A percentile compares a stretch with the other conserved stretches of the same genome.
phyloP scores from a whole-genome alignment of 1,284 basidiomycete genomes.

The Neonothopanus nambi region DNA sequence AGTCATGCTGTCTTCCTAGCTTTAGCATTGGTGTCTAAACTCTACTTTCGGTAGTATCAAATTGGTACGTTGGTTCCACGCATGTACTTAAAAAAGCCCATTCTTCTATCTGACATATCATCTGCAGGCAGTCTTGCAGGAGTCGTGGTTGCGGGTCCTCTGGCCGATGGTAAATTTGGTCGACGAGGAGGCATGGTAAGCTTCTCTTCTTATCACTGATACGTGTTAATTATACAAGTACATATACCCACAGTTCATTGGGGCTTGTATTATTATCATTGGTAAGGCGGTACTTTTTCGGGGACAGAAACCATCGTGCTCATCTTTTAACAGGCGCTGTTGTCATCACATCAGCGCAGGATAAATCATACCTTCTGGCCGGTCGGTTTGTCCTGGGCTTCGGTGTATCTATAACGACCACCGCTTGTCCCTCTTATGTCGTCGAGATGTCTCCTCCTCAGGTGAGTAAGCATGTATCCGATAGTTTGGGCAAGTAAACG shows the following conservation, averaged over 20 bases:
- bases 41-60: constrained; percentile 13
- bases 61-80: constrained; percentile 3
- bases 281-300: constrained; percentile 23
- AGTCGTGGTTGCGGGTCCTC: constrained; percentile 40
- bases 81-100: not conserved
- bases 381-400: constrained; percentile 54
- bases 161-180: constrained; percentile 44
- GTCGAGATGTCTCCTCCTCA: constrained; percentile 62
- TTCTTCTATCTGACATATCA: not conserved
- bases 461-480: constrained; percentile 22
- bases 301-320: not conserved
- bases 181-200: constrained; percentile 54
- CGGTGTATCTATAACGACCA: constrained; percentile 47
- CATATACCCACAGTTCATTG: constrained; percentile 35
- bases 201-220: too few species aligned
- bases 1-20: constrained; percentile 13
- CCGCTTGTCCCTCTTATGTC: constrained; percentile 49
- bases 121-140: constrained; percentile 36
- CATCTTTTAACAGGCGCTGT: constrained; percentile 33
- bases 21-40: not conserved
- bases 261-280: constrained; percentile 44
- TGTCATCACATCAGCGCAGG: constrained; percentile 43
- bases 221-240: too few species aligned
- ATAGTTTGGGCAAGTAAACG: not conserved
- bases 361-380: constrained; percentile 41